Evolutionary conservation across 805 yeast genomes (phyloP).

Genomic region (Brettanomyces naardenensis): DNA sequence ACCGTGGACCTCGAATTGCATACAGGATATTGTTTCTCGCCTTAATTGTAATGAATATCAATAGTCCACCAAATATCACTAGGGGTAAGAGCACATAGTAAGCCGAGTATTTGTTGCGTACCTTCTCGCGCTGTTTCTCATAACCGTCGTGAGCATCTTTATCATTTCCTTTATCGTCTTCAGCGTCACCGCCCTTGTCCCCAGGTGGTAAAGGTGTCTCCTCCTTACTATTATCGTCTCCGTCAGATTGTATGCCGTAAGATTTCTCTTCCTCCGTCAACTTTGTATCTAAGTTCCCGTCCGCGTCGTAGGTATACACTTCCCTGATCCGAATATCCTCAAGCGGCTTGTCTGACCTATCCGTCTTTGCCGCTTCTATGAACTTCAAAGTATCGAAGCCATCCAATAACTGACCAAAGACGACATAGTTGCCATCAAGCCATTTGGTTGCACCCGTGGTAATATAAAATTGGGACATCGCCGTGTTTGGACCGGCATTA

Average conservation of each 20-base stretch:
- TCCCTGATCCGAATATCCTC: constrained; percentile 32
- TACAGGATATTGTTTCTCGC: constrained; percentile 15
- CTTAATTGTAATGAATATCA: constrained; percentile 10
- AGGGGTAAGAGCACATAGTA: constrained; percentile 13
- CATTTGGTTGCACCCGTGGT: constrained; percentile 43
- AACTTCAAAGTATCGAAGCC: constrained; percentile 57
- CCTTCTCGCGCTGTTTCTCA: background rate
- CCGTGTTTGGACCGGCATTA: constrained; percentile 44
- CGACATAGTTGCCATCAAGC: constrained; percentile 62
- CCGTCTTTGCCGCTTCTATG: constrained; percentile 51
- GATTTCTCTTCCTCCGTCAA: constrained; percentile 3
- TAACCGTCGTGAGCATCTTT: background rate
- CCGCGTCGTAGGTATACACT: constrained; percentile 7
- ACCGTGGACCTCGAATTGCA: constrained; percentile 23
- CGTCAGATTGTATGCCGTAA: background rate
- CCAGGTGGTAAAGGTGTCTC: background rate
- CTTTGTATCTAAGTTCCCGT: constrained; percentile 1
- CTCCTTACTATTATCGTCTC: background rate
- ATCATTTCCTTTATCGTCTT: background rate
- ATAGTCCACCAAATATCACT: constrained; percentile 6
- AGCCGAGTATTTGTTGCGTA: constrained; percentile 2
- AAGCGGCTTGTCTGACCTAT: constrained; percentile 32
- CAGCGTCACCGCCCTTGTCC: constrained; percentile 3
- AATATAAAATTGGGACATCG: constrained; percentile 66
- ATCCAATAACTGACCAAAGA: constrained; percentile 67